Evolutionary conservation across 2,329 filamentous ascomycete genomes (phyloP).

Genomic region (Trichoderma sp.): DNA sequence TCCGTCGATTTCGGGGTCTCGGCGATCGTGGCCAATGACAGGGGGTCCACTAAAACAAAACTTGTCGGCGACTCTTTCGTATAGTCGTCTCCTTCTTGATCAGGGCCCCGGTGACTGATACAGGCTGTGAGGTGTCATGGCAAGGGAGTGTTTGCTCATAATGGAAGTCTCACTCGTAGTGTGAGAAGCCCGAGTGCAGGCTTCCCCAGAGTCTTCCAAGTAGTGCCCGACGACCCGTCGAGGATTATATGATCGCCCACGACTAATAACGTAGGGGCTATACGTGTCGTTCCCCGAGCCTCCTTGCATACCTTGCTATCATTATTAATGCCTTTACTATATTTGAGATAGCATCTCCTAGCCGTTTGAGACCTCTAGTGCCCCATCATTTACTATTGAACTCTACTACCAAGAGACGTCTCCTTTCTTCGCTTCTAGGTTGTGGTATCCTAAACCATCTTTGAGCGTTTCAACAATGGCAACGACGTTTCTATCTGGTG

Average conservation of each 20-base stretch:
- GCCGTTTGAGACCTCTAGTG: neutral
- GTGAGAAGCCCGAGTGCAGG: neutral
- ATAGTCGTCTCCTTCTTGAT: neutral
- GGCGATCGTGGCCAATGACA: slow-evolving; percentile 12
- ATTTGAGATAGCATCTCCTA: neutral
- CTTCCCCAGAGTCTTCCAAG: neutral
- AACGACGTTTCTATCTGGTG: slow-evolving; percentile 46
- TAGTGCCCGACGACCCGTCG: slow-evolving; percentile 6
- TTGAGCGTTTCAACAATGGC: slow-evolving; percentile 24
- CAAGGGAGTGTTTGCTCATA: neutral
- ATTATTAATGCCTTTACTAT: neutral
- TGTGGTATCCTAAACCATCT: neutral
- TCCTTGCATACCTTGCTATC: neutral
- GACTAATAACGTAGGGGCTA: neutral
- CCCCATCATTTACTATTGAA: neutral
- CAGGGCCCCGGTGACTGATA: neutral
- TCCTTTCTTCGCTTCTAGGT: neutral
- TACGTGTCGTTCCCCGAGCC: neutral
- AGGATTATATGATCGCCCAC: neutral
- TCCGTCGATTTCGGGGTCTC: slow-evolving; percentile 18
- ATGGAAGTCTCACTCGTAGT: neutral
- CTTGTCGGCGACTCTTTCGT: slow-evolving; percentile 15
- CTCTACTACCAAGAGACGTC: neutral
- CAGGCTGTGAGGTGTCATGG: neutral
- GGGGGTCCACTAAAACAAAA: slow-evolving; percentile 11